Evolutionary conservation across 495 filamentous ascomycete species (phyloP), one percentile per base, ranked within the genome.

Genomic region (Aspergillus bridgeri): DNA sequence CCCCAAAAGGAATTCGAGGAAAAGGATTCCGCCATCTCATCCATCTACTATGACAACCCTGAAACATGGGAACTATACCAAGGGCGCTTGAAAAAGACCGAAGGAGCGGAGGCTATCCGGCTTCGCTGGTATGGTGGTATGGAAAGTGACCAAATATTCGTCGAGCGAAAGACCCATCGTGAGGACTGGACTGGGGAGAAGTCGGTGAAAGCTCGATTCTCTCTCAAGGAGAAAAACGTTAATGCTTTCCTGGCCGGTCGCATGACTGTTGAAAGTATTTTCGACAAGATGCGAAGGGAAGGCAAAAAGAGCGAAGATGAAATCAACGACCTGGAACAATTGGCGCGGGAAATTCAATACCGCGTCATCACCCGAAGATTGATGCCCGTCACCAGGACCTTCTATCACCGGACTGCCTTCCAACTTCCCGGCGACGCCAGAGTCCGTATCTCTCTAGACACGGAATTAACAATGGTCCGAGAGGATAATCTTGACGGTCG

Each of bases 101-200:
- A 99, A 71, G 94, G 94, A 49, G 94, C 94, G 3, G 94, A 99
- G 76, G 94, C 94, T 17, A 95, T 97, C 58, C 90, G 94, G 64
- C 79, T 99, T 52, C 85, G 94, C 54, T 99, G 94, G 94, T 99
- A 99, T 66, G 94, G 94, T 58, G 91, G 89, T 19, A 97, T 98
- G 93, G 83, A 92, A 54, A 89, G 77, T 53, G 91, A 97, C 60
- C 92, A 91, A 43, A 92, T 98, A 42, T 99, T 98, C 67, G 89
- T 99, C 48, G 94, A 99, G 79, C 83, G 94, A 38, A 99, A 99
- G 75, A 98, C 94, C 6, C 94, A 99, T 75, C 87, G 94, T 11
- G 94, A 99, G 71, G 94, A 99, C 70, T 99, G 94, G 94, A 99
- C 94, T 0, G 94, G 94, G 17, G 94, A 98, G 69, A 97, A 98